Evolutionary conservation across 306 rosid genomes (phyloP), one percentile per base, ranked within the genome.

Genomic region (Quercus berberidifolia): DNA sequence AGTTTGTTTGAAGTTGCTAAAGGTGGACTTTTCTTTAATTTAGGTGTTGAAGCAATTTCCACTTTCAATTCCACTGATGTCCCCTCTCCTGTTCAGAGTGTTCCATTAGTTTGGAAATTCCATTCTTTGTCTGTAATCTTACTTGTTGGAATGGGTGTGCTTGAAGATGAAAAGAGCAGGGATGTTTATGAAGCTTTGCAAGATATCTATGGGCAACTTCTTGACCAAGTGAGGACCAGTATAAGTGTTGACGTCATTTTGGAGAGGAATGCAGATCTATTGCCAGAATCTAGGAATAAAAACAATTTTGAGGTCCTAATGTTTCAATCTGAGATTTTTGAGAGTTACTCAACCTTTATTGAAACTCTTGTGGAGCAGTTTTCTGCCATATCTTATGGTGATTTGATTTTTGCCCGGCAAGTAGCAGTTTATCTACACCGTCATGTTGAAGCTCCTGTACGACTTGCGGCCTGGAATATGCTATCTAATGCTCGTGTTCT

Each of bases 311-410:
- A 86, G 84, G 63, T 92, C 75, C 80, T 95, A 71, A 87, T 83
- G 75, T 95, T 95, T 79, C 88, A 91, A 81, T 86, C 92, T 9
- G 96, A 92, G 83, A 85, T 92, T 81, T 88, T 88, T 79, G 89
- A 90, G 51, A 91, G 94, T 77, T 92, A 92, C 89, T 73, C 96
- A 56, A 83, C 87, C 79, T 84, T 95, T 71, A 79, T 95, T 59
- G 98, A 95, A 81, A 89, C 90, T 78, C 89, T 95, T 79, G 97
- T 91, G 76, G 98, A 95, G 63, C 97, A 92, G 85, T 95, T 90
- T 84, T 89, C 99, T 74, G 91, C 99, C 78, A 62, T 89, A 65
- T 92, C 98, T 65, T 95, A 90, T 79, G 99, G 99, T 77, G 94
- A 95, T 90, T 28, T 80, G 46, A 80, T 91, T 76, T 92, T 88